A percentile compares a stretch with the other conserved stretches of the same genome.
Evolutionary conservation across 2,329 filamentous ascomycete genomes (phyloP).

Genomic region (Curvularia lunata): DNA sequence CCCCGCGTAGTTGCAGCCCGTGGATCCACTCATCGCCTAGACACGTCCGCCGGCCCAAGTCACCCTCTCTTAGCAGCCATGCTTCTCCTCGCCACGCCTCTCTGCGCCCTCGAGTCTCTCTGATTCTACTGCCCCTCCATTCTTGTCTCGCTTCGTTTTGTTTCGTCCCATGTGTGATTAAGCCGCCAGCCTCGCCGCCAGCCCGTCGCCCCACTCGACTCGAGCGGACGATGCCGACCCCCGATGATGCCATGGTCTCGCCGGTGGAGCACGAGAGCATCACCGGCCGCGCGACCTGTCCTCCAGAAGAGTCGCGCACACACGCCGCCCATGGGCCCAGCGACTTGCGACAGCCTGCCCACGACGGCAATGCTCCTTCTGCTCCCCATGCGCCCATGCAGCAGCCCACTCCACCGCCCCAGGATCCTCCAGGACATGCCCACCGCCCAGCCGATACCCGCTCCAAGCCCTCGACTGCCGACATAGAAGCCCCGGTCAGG

Average conservation of each 20-base stretch:
- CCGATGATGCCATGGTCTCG: conserved; percentile 52
- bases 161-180: conserved; percentile 29
- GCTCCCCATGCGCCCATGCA: conserved; percentile 32
- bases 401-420: conserved; percentile 47
- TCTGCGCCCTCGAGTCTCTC: conserved; percentile 14
- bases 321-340: conserved; percentile 18
- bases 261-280: conserved; percentile 51
- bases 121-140: conserved; percentile 9
- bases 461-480: conserved; percentile 39
- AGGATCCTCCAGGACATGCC: conserved; percentile 30
- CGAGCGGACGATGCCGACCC: conserved; percentile 57
- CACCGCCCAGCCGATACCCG: conserved; percentile 29
- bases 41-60: conserved; percentile 25
- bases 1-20: conserved; percentile 36
- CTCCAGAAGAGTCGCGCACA: conserved; percentile 53
- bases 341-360: conserved; percentile 24
- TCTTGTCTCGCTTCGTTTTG: background rate
- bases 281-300: conserved; percentile 57
- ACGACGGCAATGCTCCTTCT: conserved; percentile 25
- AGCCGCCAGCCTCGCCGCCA: conserved; percentile 24
- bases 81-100: conserved; percentile 19
- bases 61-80: conserved; percentile 20
- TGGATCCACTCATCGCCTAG: conserved; percentile 30
- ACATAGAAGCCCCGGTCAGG: conserved; percentile 43
- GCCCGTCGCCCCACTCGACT: conserved; percentile 34